Conservation (phyloP, 2,329 filamentous ascomycete genomes). For the Calonectria naviculata region DNA sequence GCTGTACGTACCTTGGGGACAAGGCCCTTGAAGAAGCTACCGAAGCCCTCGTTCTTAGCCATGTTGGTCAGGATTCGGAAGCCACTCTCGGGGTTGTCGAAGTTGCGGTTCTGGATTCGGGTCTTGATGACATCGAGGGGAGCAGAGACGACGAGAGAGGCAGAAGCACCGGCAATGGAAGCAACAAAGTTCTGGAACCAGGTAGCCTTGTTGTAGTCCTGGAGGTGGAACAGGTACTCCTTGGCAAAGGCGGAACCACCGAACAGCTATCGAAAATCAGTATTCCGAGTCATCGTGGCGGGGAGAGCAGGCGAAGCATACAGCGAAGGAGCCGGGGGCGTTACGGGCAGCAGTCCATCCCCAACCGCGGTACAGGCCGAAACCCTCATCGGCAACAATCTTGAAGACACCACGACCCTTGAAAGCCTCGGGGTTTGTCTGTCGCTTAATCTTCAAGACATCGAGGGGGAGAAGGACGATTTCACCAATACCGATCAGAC, state of each 20-base stretch:
- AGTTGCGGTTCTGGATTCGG: constrained; percentile 97
- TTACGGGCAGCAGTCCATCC: constrained; percentile 98
- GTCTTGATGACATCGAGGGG: constrained; percentile 99
- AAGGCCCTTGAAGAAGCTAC: constrained; percentile 96
- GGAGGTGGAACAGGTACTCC: constrained; percentile 90
- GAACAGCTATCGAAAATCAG: constrained; percentile 75
- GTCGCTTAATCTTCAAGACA: constrained; percentile 98
- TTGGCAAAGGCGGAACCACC: constrained; percentile 98
- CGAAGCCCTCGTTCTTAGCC: constrained; percentile 87
- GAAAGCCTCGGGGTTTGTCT: constrained; percentile 99
- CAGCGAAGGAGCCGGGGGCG: constrained; percentile 95
- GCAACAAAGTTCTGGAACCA: constrained; percentile 99
- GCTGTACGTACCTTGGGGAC: constrained; percentile 78
- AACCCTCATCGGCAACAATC: constrained; percentile 94
- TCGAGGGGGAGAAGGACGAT: constrained; percentile 95
- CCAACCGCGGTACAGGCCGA: constrained; percentile 95
- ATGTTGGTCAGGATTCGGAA: constrained; percentile 94
- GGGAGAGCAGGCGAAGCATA: constrained; percentile 59
- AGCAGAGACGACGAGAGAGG: constrained; percentile 95
- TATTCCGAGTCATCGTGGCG: not conserved
- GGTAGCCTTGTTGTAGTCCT: constrained; percentile 93
- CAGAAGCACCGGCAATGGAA: constrained; percentile 93
- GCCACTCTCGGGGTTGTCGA: constrained; percentile 95
- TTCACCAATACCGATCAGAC: constrained; percentile 96
- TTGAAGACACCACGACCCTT: constrained; percentile 89